These are phyloP conservation scores for Kwoniella mangroviensis DNA, from an alignment of 768 basidiomycete genomes.

Conservation along the genomic window DNA sequence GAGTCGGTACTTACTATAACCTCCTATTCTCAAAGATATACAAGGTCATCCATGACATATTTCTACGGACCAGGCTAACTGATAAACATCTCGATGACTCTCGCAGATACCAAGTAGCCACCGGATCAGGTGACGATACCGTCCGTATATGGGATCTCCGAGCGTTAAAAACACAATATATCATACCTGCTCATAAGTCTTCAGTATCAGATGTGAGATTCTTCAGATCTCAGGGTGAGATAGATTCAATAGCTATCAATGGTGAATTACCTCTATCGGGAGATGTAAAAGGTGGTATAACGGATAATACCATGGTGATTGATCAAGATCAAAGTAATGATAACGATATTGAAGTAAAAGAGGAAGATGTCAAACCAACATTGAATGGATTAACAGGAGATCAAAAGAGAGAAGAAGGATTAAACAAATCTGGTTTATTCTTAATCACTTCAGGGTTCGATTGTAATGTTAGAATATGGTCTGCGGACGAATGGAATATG, in stretches of 20 bases:
- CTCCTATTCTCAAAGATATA: too few species aligned
- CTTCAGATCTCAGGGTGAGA: constrained; percentile 65
- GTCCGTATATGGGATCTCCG: constrained; percentile 99
- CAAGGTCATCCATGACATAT: too few species aligned
- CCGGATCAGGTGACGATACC: constrained; percentile 95
- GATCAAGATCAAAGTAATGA: constrained; percentile 25
- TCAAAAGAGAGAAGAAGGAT: not conserved
- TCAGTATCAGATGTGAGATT: constrained; percentile 95
- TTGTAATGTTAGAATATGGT: constrained; percentile 93
- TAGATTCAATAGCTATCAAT: constrained; percentile 14
- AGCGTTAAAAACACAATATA: constrained; percentile 86
- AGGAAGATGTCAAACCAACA: constrained; percentile 29
- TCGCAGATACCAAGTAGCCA: constrained; percentile 90
- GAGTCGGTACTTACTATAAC: too few species aligned
- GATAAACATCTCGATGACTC: too few species aligned
- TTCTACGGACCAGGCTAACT: too few species aligned
- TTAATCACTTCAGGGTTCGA: constrained; percentile 94
- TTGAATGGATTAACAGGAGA: not conserved
- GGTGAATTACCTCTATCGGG: constrained; percentile 1
- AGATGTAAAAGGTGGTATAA: constrained; percentile 13
- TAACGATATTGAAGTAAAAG: constrained; percentile 23
- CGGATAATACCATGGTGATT: constrained; percentile 13
- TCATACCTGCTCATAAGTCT: constrained; percentile 92
- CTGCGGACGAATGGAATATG: constrained; percentile 96
- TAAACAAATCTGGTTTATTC: constrained; percentile 71